Evolutionary conservation across 768 basidiomycete species (phyloP).

Genomic region (Dentipellis fragilis): DNA sequence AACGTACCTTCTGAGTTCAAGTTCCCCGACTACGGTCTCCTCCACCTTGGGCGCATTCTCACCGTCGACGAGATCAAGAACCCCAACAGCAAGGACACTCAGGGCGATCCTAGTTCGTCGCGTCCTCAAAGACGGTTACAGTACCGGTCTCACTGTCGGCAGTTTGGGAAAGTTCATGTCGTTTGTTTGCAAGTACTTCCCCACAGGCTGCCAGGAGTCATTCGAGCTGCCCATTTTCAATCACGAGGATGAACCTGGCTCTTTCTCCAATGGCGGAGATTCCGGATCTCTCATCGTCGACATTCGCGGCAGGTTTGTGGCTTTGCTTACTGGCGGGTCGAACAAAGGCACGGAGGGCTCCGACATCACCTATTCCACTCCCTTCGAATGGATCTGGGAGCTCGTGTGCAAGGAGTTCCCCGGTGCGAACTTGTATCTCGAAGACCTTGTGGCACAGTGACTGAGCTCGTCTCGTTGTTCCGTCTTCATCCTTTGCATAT

Average conservation of each 20-base stretch:
- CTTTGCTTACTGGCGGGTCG: conserved; percentile 15
- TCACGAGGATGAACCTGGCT: conserved; percentile 14
- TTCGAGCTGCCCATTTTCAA: conserved; percentile 14
- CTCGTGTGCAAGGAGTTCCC: conserved; percentile 19
- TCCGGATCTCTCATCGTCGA: conserved; percentile 17
- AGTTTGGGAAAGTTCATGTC: conserved; percentile 14
- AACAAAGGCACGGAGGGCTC: conserved; percentile 14
- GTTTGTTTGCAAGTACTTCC: conserved; percentile 14
- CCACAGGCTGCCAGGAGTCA: conserved; percentile 13
- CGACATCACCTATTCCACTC: conserved; percentile 18
- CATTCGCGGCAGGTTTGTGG: conserved; percentile 13
- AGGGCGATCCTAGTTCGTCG: conserved; percentile 16
- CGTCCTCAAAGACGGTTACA: conserved; percentile 17
- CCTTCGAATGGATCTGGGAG: conserved; percentile 16
- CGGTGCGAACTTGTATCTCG: conserved; percentile 15
- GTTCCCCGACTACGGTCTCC: conserved; percentile 18
- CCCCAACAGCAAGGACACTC: conserved; percentile 12
- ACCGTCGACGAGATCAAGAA: conserved; percentile 13
- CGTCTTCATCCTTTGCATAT: too few relatives aligned
- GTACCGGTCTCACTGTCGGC: conserved; percentile 18
- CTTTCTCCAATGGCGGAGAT: conserved; percentile 19
- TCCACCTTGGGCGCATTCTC: conserved; percentile 16
- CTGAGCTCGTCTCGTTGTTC: too few relatives aligned
- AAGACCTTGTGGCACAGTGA: too few relatives aligned
- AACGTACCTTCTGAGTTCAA: conserved; percentile 19